Conservation (phyloP, 2,329 filamentous ascomycete species). For the Pestalotiopsis sp. region DNA sequence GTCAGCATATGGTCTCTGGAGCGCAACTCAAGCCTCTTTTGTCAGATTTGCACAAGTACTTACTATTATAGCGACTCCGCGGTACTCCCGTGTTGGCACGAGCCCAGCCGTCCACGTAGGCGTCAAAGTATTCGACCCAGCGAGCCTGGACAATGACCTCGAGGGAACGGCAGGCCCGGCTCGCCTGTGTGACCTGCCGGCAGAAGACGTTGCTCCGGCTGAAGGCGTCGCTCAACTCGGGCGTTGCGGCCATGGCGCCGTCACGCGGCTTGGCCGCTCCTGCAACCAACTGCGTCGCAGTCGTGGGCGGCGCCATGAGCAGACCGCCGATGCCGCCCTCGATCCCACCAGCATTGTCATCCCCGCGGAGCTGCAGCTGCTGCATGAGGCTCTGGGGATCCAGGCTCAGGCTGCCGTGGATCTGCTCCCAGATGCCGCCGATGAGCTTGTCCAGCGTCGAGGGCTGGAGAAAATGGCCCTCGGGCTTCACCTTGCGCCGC, state of each 20-base stretch:
- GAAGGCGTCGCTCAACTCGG: constrained; percentile 22
- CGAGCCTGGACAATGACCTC: constrained; percentile 61
- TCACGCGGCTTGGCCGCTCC: background rate
- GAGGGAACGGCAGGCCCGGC: constrained; percentile 55
- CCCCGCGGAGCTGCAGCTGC: constrained; percentile 24
- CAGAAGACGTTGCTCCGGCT: constrained; percentile 34
- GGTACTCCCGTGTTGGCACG: constrained; percentile 42
- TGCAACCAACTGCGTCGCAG: background rate
- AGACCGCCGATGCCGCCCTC: constrained; percentile 11
- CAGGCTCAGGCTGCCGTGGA: constrained; percentile 31
- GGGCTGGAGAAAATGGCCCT: constrained; percentile 28
- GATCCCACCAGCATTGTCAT: constrained; percentile 16
- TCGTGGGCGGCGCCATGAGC: constrained; percentile 13
- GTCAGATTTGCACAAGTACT: background rate
- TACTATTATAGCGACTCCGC: constrained; percentile 48
- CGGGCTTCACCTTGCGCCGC: constrained; percentile 26
- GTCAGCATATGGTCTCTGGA: background rate
- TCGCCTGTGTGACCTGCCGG: constrained; percentile 40
- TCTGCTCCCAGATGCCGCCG: constrained; percentile 35
- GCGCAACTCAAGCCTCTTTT: background rate
- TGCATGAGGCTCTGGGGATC: constrained; percentile 31
- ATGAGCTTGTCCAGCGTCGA: constrained; percentile 34
- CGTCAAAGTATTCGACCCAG: constrained; percentile 58
- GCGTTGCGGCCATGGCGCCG: background rate
- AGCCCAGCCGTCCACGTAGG: constrained; percentile 46